Evolutionary conservation across 2,329 filamentous ascomycete genomes (phyloP).

Genomic region (Botrytis sinoallii): DNA sequence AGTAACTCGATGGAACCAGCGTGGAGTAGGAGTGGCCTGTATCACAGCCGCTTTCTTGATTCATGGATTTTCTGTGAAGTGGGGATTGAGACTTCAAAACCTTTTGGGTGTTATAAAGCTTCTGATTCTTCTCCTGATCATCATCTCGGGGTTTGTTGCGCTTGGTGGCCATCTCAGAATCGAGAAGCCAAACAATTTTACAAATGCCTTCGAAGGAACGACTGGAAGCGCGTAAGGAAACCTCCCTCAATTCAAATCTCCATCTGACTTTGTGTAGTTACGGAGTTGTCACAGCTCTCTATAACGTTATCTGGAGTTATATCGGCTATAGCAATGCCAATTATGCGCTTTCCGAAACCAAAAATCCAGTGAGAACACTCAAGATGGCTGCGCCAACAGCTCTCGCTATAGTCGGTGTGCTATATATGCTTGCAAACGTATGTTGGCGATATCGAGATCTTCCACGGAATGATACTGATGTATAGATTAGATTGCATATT

Average conservation of each 20-base stretch:
- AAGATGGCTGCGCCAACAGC: conserved; percentile 63
- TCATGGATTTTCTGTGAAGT: conserved; percentile 61
- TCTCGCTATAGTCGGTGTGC: conserved; percentile 53
- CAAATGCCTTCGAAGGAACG: conserved; percentile 62
- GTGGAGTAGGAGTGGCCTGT: conserved; percentile 63
- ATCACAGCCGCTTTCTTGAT: conserved; percentile 64
- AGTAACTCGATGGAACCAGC: conserved; percentile 64
- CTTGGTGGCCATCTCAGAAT: conserved; percentile 59
- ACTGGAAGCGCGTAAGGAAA: conserved; percentile 54
- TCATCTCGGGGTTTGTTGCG: conserved; percentile 53
- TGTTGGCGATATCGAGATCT: conserved; percentile 24
- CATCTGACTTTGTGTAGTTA: conserved; percentile 37
- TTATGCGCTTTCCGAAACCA: conserved; percentile 63
- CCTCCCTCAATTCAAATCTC: not conserved
- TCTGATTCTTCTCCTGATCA: conserved; percentile 62
- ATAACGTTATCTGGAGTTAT: conserved; percentile 70
- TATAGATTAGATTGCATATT: conserved; percentile 54
- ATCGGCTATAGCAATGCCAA: conserved; percentile 68
- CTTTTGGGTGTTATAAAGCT: conserved; percentile 64
- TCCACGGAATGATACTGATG: not conserved
- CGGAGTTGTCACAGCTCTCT: conserved; percentile 65
- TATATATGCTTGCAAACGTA: conserved; percentile 66
- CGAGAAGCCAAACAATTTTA: conserved; percentile 61
- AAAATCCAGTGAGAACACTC: conserved; percentile 61
- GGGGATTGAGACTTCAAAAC: conserved; percentile 67